phyloP scores from a whole-genome alignment of 2,329 filamentous ascomycete genomes.

The Colletotrichum coccodes region DNA sequence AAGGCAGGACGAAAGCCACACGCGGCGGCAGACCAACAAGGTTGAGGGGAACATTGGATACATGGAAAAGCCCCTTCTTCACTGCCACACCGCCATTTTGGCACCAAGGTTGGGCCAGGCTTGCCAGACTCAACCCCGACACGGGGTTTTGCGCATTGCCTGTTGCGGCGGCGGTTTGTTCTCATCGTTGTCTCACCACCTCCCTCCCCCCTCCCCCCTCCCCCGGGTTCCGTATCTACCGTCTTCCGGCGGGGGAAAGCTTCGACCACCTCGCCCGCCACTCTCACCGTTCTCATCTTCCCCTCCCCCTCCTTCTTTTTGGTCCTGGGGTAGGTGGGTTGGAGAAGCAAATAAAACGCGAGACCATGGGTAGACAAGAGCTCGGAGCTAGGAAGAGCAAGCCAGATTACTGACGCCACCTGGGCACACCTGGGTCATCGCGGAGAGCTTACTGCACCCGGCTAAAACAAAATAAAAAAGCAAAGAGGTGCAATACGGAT shows the following conservation, averaged over 20 bases:
- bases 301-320: neutral
- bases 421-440: neutral
- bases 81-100: conserved; percentile 32
- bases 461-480: neutral
- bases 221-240: conserved; percentile 10
- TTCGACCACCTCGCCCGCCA: neutral
- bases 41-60: neutral
- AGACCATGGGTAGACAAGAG: neutral
- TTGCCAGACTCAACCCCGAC: conserved; percentile 22
- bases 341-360: neutral
- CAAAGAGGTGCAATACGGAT: neutral
- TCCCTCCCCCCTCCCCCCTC: neutral
- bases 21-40: conserved; percentile 6
- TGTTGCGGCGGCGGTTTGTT: conserved; percentile 23
- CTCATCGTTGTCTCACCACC: conserved; percentile 14
- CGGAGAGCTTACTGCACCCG: neutral
- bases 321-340: neutral
- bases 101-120: conserved; percentile 22
- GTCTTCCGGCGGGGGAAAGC: neutral
- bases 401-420: neutral
- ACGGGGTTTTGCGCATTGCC: conserved; percentile 10
- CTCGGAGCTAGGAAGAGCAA: neutral
- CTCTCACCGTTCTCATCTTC: neutral
- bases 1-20: conserved; percentile 7
- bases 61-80: conserved; percentile 4